Percentiles rank a stretch among this genome's conserved stretches.
phyloP scores from a whole-genome alignment of 2,329 filamentous ascomycete species.

The Cytospora leucostoma region DNA sequence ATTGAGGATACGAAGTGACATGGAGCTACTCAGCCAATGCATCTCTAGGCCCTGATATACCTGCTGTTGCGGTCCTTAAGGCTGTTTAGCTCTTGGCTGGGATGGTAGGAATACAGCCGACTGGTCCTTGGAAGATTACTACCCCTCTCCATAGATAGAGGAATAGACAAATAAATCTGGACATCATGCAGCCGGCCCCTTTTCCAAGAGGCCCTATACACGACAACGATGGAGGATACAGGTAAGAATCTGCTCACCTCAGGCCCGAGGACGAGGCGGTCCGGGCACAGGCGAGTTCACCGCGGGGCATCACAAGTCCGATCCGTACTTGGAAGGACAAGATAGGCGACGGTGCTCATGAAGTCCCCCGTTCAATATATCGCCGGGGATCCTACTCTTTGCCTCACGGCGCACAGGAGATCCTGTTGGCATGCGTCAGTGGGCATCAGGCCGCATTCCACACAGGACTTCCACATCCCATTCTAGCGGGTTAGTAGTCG shows the following conservation, averaged over 20 bases:
- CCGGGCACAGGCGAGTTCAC: neutral
- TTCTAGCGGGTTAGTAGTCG: slow-evolving; percentile 11
- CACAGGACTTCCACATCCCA: slow-evolving; percentile 2
- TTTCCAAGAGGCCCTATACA: neutral
- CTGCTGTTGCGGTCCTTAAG: neutral
- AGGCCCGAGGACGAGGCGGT: neutral
- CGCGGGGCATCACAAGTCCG: neutral
- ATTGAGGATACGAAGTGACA: neutral
- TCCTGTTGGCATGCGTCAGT: slow-evolving; percentile 18
- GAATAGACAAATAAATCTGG: no score
- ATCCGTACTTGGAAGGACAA: neutral
- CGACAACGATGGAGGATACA: neutral
- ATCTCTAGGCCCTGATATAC: neutral
- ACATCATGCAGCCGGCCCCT: neutral
- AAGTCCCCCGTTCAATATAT: neutral
- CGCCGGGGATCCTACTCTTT: slow-evolving; percentile 1
- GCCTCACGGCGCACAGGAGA: slow-evolving; percentile 12
- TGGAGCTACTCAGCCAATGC: neutral
- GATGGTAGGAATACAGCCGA: slow-evolving; percentile 21
- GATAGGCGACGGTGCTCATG: neutral
- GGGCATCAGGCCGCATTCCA: slow-evolving; percentile 12
- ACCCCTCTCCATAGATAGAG: neutral
- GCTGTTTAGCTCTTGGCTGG: neutral
- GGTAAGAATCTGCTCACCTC: neutral
- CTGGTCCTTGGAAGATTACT: neutral